These are phyloP conservation scores for Colletotrichum costaricense DNA, from an alignment of 2,329 filamentous ascomycete genomes.

Conservation along the genomic window DNA sequence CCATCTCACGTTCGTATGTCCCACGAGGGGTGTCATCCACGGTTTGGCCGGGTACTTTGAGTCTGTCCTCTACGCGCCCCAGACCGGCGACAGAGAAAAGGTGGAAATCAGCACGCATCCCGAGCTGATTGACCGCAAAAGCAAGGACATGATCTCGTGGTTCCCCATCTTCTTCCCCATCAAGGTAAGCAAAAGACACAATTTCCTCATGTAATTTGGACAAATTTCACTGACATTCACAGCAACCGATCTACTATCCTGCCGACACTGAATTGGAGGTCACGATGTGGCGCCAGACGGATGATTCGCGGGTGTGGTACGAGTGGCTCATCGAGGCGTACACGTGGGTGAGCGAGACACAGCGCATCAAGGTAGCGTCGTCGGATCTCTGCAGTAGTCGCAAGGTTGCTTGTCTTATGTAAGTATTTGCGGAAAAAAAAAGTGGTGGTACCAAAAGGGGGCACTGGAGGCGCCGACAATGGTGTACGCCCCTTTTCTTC, in stretches of 20 bases:
- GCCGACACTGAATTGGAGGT: conserved; percentile 87
- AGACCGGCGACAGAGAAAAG: conserved; percentile 56
- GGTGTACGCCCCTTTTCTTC: conserved; percentile 15
- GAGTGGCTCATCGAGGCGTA: conserved; percentile 96
- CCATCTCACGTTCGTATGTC: conserved; percentile 81
- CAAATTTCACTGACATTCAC: conserved; percentile 13
- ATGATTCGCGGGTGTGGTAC: conserved; percentile 97
- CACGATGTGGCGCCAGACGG: conserved; percentile 95
- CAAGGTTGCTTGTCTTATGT: conserved; percentile 79
- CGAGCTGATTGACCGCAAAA: conserved; percentile 90
- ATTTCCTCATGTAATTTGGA: not conserved
- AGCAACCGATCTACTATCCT: conserved; percentile 89
- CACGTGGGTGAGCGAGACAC: conserved; percentile 68
- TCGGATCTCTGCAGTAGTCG: conserved; percentile 77
- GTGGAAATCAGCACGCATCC: conserved; percentile 94
- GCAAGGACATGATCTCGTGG: conserved; percentile 98
- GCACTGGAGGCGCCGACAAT: conserved; percentile 17
- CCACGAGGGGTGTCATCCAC: conserved; percentile 85
- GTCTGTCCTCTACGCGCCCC: conserved; percentile 84
- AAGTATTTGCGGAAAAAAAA: conserved; percentile 30
- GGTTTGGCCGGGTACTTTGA: conserved; percentile 96
- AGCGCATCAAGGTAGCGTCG: conserved; percentile 72
- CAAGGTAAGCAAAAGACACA: conserved; percentile 70
- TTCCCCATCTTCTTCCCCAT: conserved; percentile 98
- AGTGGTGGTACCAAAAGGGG: not conserved